Conservation (phyloP, 805 yeast species). For the Sugiyamaella mastotermitis region DNA sequence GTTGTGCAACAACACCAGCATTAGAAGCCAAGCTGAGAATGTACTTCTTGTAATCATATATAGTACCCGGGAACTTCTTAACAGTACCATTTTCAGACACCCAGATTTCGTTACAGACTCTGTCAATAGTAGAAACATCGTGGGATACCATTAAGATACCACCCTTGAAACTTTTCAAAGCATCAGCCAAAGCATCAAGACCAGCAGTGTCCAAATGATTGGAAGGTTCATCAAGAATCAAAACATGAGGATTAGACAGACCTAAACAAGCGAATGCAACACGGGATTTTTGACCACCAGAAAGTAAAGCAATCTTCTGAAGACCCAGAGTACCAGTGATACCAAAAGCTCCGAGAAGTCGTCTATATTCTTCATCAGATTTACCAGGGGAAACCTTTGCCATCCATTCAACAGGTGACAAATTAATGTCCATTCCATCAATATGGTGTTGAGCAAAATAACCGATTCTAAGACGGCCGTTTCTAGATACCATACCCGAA, state of each 20-base stretch:
- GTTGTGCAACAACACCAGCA: slow-evolving; percentile 88
- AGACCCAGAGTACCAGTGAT: slow-evolving; percentile 99
- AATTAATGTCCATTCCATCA: slow-evolving; percentile 96
- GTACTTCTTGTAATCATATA: slow-evolving; percentile 84
- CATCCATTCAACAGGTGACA: slow-evolving; percentile 93
- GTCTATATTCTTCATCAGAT: slow-evolving; percentile 99
- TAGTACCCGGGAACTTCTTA: slow-evolving; percentile 69
- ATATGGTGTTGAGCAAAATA: slow-evolving; percentile 99
- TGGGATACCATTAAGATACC: slow-evolving; percentile 99
- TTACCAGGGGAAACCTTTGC: slow-evolving; percentile 83
- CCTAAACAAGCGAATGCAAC: slow-evolving; percentile 99
- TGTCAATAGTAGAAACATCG: slow-evolving; percentile 87
- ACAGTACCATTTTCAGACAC: slow-evolving; percentile 86
- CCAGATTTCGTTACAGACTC: slow-evolving; percentile 93
- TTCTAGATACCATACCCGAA: slow-evolving; percentile 96
- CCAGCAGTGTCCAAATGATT: slow-evolving; percentile 99
- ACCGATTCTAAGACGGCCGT: slow-evolving; percentile 99
- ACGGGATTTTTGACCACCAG: slow-evolving; percentile 99
- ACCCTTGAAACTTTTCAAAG: slow-evolving; percentile 98
- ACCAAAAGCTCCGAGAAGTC: slow-evolving; percentile 99
- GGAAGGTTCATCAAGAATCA: slow-evolving; percentile 99
- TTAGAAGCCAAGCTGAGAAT: slow-evolving; percentile 71
- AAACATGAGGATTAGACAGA: slow-evolving; percentile 99
- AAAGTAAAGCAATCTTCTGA: slow-evolving; percentile 99
- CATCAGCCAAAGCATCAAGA: slow-evolving; percentile 98